Evolutionary conservation across 257 asterid genomes (phyloP).

Genomic region (Osmanthus fragrans): DNA sequence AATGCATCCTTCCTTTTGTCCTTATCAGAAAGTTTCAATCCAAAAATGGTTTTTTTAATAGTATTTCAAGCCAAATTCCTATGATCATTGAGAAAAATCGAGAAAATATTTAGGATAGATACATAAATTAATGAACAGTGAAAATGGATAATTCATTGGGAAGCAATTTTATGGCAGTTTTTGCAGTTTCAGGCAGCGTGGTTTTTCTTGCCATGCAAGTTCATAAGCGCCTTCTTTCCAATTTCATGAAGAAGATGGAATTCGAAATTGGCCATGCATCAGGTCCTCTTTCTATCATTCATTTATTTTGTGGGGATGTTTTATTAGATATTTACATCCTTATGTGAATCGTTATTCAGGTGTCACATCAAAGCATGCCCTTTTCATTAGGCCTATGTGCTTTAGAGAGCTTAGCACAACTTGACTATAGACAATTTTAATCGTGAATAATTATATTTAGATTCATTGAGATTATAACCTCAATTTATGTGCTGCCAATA

Average conservation of each 20-base stretch:
- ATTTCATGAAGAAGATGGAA: conserved; percentile 79
- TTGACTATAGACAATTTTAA: too few species aligned
- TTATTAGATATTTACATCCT: background rate
- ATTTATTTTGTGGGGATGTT: background rate
- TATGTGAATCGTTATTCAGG: too few species aligned
- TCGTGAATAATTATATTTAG: too few species aligned
- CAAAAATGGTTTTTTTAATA: conserved; percentile 8
- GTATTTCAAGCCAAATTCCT: background rate
- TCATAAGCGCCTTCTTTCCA: conserved; percentile 78
- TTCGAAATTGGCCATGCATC: conserved; percentile 43
- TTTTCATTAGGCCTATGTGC: too few species aligned
- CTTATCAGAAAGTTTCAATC: background rate
- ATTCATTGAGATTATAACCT: too few species aligned
- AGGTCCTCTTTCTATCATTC: conserved; percentile 17
- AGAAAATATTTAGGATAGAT: background rate
- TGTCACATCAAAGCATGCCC: too few species aligned
- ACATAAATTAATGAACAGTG: background rate
- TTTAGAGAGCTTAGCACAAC: too few species aligned
- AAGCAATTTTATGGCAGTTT: conserved; percentile 71
- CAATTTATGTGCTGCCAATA: too few species aligned
- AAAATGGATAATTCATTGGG: conserved; percentile 58
- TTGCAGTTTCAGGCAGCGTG: conserved; percentile 90
- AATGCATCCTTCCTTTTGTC: conserved; percentile 21
- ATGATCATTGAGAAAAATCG: conserved; percentile 6
- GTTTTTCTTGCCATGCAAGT: conserved; percentile 72